These are phyloP conservation scores for Sonneratia caseolaris DNA, from an alignment of 345 rosid genomes.

Conservation along the genomic window DNA sequence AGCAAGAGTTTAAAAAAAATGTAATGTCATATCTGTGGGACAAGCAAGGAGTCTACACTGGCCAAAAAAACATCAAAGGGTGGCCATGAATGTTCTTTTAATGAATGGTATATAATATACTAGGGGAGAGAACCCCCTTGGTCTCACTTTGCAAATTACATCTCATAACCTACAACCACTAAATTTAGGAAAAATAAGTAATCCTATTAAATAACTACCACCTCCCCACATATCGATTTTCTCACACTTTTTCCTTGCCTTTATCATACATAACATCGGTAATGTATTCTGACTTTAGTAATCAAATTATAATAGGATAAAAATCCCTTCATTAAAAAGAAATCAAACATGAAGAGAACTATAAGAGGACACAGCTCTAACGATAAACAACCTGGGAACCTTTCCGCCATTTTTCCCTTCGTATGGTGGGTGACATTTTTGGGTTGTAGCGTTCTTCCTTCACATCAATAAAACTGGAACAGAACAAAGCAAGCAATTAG, in stretches of 20 bases:
- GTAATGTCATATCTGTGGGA: not conserved
- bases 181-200: not conserved
- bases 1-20: not conserved
- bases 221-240: not conserved
- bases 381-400: constrained; percentile 72
- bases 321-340: not conserved
- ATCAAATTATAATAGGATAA: not conserved
- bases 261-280: not conserved
- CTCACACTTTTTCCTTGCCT: not conserved
- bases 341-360: constrained; percentile 3
- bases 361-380: not conserved
- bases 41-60: not conserved
- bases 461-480: constrained; percentile 53
- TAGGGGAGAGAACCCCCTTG: not conserved
- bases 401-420: constrained; percentile 65
- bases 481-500: constrained; percentile 3
- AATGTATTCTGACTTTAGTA: not conserved
- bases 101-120: not conserved
- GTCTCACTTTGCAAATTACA: not conserved
- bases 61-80: not conserved
- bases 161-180: no score
- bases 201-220: not conserved
- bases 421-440: constrained; percentile 63
- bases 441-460: constrained; percentile 65
- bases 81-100: not conserved